These are phyloP conservation scores for Dianthus caryophyllus DNA, from an alignment of 148 eudicot genomes.

Conservation along the genomic window DNA sequence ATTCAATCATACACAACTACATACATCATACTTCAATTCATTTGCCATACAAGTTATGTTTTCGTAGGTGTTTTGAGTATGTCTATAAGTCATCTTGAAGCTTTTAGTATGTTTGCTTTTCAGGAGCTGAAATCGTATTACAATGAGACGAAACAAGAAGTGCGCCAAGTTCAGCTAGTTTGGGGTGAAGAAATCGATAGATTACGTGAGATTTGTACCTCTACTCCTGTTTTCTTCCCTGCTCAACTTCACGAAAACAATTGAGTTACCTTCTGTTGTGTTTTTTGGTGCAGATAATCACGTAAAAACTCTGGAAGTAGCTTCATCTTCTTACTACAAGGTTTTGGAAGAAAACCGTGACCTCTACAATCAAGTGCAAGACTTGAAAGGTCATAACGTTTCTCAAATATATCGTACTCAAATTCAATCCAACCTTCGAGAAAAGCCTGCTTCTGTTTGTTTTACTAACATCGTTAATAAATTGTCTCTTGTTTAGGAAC, in stretches of 20 bases:
- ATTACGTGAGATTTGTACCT: slow-evolving; percentile 47
- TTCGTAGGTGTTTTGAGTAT: background rate
- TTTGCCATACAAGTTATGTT: background rate
- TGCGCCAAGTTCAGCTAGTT: slow-evolving; percentile 41
- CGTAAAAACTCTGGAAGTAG: slow-evolving; percentile 64
- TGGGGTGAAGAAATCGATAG: slow-evolving; percentile 68
- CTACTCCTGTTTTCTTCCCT: background rate
- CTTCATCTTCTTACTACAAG: slow-evolving; percentile 81
- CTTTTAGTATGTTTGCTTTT: background rate
- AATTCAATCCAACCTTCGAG: background rate
- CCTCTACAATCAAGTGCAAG: slow-evolving; percentile 91
- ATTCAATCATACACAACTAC: background rate
- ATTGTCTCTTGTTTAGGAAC: slow-evolving; percentile 45
- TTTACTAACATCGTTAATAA: background rate
- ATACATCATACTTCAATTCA: background rate
- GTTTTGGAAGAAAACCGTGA: slow-evolving; percentile 86
- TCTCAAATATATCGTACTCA: background rate
- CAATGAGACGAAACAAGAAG: slow-evolving; percentile 46
- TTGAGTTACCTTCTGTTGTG: background rate
- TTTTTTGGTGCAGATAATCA: slow-evolving; percentile 45
- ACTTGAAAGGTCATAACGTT: slow-evolving; percentile 62
- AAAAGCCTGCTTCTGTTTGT: background rate
- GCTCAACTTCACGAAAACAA: no score
- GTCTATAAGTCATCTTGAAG: background rate
- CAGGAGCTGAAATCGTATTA: slow-evolving; percentile 65